A percentile compares a stretch with the other conserved stretches of the same genome.
Conservation (phyloP, 2,329 filamentous ascomycete species). For the Cercospora sp. region DNA sequence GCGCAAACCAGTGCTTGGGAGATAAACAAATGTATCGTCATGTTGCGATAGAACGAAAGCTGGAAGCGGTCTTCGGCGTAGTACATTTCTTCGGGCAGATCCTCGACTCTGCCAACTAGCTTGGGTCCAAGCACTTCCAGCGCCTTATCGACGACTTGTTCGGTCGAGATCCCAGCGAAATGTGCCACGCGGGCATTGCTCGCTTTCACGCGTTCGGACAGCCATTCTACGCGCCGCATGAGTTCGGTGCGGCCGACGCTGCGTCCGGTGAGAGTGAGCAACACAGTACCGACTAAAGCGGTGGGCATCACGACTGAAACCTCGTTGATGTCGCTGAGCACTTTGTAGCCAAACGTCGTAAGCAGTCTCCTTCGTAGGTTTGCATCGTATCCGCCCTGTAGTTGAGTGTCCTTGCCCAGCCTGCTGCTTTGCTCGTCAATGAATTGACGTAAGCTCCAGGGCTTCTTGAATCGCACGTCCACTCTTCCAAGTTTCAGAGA, state of each 20-base stretch:
- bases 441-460: constrained; percentile 86
- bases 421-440: constrained; percentile 71
- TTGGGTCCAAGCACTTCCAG: constrained; percentile 89
- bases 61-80: constrained; percentile 94
- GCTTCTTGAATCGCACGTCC: constrained; percentile 93
- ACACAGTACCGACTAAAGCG: constrained; percentile 87
- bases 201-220: constrained; percentile 74
- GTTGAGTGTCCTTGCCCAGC: constrained; percentile 38
- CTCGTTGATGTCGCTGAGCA: constrained; percentile 89
- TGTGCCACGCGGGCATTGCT: constrained; percentile 93
- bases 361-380: constrained; percentile 67
- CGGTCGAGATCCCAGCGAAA: constrained; percentile 77
- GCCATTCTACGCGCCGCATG: constrained; percentile 84
- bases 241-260: constrained; percentile 88
- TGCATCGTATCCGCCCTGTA: constrained; percentile 47
- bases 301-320: constrained; percentile 99
- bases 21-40: constrained; percentile 98
- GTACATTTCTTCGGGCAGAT: constrained; percentile 85
- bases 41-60: constrained; percentile 96
- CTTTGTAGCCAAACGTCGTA: constrained; percentile 85
- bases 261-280: constrained; percentile 85
- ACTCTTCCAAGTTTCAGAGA: constrained; percentile 87
- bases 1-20: constrained; percentile 87
- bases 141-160: constrained; percentile 81
- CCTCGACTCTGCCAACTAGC: constrained; percentile 76